phyloP scores from a whole-genome alignment of 345 rosid species.

The Syzygium aromaticum region DNA sequence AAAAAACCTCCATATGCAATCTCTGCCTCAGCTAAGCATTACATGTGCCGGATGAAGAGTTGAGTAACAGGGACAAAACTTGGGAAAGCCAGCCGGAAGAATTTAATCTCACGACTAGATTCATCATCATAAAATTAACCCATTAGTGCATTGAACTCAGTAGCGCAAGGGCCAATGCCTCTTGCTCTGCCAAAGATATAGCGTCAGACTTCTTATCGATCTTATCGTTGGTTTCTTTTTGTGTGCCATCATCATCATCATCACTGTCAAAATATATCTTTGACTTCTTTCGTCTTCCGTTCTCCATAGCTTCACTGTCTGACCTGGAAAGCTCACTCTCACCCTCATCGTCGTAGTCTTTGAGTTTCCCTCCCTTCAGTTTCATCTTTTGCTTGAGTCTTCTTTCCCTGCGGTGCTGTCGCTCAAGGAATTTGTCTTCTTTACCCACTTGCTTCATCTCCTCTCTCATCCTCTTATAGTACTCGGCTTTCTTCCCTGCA shows the following conservation, averaged over 20 bases:
- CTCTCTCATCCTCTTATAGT: conserved; percentile 61
- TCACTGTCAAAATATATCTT: conserved; percentile 47
- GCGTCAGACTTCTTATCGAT: conserved; percentile 29
- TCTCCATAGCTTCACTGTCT: conserved; percentile 27
- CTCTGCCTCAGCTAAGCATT: not conserved
- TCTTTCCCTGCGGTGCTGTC: conserved; percentile 62
- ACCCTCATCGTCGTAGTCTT: conserved; percentile 21
- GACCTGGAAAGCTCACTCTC: conserved; percentile 40
- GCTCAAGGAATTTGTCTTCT: conserved; percentile 73
- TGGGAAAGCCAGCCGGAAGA: not conserved
- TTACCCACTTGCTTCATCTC: conserved; percentile 63
- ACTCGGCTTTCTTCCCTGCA: conserved; percentile 49
- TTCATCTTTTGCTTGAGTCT: conserved; percentile 63
- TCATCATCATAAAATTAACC: not conserved
- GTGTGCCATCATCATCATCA: conserved; percentile 20
- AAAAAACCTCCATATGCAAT: not conserved
- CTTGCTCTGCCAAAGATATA: conserved; percentile 63
- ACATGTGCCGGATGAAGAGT: not conserved
- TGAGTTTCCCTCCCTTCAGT: conserved; percentile 42
- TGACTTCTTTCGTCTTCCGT: conserved; percentile 28
- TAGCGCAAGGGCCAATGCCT: conserved; percentile 73
- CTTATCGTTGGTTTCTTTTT: conserved; percentile 1
- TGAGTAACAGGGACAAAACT: not conserved
- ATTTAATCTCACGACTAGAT: not conserved
- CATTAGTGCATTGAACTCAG: conserved; percentile 45